phyloP scores from a whole-genome alignment of 495 filamentous ascomycete genomes.

The Penicillium waksmanii region DNA sequence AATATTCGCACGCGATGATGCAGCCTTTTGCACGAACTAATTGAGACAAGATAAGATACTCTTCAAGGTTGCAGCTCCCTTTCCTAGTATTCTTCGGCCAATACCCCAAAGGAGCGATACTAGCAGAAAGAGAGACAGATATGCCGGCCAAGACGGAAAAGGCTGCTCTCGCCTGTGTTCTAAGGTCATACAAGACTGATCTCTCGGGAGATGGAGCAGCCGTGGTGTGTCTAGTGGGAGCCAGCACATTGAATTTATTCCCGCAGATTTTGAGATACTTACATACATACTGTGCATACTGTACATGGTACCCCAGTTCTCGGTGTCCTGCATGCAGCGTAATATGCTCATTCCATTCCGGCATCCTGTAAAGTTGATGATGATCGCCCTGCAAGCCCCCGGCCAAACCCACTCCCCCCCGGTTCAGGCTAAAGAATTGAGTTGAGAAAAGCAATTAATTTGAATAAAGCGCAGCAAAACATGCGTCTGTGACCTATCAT shows the following conservation, averaged over 20 bases:
- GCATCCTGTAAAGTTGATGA: background rate
- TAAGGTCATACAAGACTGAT: conserved; percentile 1
- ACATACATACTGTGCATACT: conserved; percentile 6
- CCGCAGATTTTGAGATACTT: background rate
- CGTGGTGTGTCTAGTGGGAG: background rate
- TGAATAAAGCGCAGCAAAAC: background rate
- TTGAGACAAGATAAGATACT: background rate
- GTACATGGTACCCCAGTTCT: conserved; percentile 22
- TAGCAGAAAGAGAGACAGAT: background rate
- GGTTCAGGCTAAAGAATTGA: conserved; percentile 17
- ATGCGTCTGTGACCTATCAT: conserved; percentile 21
- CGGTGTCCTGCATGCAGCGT: conserved; percentile 22
- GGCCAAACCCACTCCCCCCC: background rate
- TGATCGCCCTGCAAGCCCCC: conserved; percentile 3
- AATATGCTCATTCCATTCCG: conserved; percentile 18
- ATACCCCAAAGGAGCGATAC: background rate
- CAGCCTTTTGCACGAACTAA: background rate
- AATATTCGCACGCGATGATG: background rate
- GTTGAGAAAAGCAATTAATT: background rate
- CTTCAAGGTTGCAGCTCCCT: background rate
- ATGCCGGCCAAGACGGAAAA: background rate
- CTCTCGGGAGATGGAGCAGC: conserved; percentile 5
- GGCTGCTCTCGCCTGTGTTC: background rate
- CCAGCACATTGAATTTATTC: background rate
- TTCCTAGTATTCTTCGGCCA: background rate